Evolutionary conservation across 2,329 filamentous ascomycete species (phyloP), one percentile per base, ranked within the genome.

Genomic region (Neurospora sp.): DNA sequence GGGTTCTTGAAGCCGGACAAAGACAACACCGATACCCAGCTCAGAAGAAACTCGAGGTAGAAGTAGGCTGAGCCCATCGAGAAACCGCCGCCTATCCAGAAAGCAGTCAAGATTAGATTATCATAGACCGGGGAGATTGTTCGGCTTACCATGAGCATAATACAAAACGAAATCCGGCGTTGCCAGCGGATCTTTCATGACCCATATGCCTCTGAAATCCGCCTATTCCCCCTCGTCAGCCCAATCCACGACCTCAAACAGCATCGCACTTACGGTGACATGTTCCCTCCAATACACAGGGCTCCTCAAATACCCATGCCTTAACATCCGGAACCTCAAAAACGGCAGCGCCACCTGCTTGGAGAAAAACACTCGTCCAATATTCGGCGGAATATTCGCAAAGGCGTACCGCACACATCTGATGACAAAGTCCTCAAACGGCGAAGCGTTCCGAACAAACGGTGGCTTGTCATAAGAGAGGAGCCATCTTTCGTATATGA

Each of bases 1-100:
- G 93, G 93, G 76, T 94, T 96, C 10, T 81, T 78, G 78, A 91
- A 95, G 1, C 90, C 91, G 19, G 84, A 82, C 68, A 85, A 81
- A 69, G 87, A 84, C 46, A 96, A 83, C 19, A 93, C 81, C 62
- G 84, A 83, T 13, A 92, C 81, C 90, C 90, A 93, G 9, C 88
- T 86, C 69, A 95, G 82, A 2, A 96, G 83, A 74, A 95, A 96
- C 76, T 96, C 93, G 42, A 94, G 86, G 78, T 96, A 96, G 79
- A 96, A 96, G 80, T 91, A 91, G 19, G 86, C 84, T 13, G 91
- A 93, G 3, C 93, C 93, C 89, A 96, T 92, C 7, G 88, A 87
- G 78, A 96, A 96, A 0, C 93, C 93, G 28, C 93, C 93, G 17
- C 91, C 89, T 91, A 71, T n/a, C 11, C 46, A 52, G 43, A 52